Percentiles rank a stretch among this genome's conserved stretches.
phyloP scores from a whole-genome alignment of 2,329 filamentous ascomycete genomes.

The Claviceps capensis region DNA sequence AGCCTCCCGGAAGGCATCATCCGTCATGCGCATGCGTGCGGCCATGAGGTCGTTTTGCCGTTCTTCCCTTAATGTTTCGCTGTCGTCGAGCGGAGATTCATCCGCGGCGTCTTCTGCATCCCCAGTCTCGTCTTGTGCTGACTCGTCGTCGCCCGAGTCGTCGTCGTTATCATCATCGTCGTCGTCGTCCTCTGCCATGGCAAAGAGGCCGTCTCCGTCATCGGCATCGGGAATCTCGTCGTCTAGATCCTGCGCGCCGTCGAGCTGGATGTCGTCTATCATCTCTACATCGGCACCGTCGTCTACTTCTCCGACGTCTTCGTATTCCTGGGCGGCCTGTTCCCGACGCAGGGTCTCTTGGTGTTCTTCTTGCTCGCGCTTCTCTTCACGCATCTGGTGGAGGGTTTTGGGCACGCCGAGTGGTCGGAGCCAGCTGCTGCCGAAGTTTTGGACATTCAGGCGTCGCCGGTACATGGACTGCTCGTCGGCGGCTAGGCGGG shows the following conservation, averaged over 20 bases:
- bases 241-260: constrained; percentile 48
- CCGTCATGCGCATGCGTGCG: constrained; percentile 38
- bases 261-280: constrained; percentile 43
- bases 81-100: constrained; percentile 26
- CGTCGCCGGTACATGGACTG: constrained; percentile 62
- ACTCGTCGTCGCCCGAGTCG: constrained; percentile 17
- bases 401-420: constrained; percentile 81
- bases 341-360: constrained; percentile 60
- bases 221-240: constrained; percentile 59
- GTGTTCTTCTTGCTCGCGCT: constrained; percentile 76
- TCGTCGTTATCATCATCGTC: constrained; percentile 25
- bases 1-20: constrained; percentile 49
- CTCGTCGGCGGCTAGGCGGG: constrained; percentile 64
- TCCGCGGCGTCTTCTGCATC: constrained; percentile 24
- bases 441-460: constrained; percentile 72
- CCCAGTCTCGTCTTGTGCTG: constrained; percentile 10
- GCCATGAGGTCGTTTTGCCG: constrained; percentile 35
- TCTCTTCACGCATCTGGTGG: constrained; percentile 80
- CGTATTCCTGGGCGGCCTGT: constrained; percentile 58
- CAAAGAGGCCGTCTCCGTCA: constrained; percentile 31
- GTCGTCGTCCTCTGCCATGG: constrained; percentile 30
- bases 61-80: constrained; percentile 27
- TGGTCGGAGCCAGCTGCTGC: constrained; percentile 79
- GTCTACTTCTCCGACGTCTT: constrained; percentile 45
- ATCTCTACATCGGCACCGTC: constrained; percentile 27